Evolutionary conservation across 805 yeast species (phyloP).

Genomic region (Metschnikowia henanensis): DNA sequence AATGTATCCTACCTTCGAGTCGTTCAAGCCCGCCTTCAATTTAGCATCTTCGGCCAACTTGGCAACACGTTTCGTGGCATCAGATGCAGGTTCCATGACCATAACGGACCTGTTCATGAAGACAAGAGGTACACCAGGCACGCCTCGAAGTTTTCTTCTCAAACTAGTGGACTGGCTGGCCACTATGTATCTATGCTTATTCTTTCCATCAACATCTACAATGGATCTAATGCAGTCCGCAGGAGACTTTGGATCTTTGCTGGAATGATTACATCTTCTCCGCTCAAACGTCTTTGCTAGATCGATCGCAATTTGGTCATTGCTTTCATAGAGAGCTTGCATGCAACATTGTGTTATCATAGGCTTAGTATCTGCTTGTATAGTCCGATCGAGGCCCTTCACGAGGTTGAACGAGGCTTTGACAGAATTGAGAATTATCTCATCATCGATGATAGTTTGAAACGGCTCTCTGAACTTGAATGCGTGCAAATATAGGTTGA

Average conservation of each 20-base stretch:
- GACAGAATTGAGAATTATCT: constrained; percentile 63
- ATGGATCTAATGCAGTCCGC: constrained; percentile 74
- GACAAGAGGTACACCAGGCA: constrained; percentile 89
- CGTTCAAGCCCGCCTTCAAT: constrained; percentile 77
- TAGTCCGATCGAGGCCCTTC: constrained; percentile 77
- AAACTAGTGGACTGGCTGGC: constrained; percentile 79
- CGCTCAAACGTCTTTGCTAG: constrained; percentile 84
- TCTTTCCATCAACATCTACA: constrained; percentile 67
- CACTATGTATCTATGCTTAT: constrained; percentile 88
- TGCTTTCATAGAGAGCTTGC: constrained; percentile 73
- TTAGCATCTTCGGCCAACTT: constrained; percentile 61
- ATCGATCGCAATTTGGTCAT: constrained; percentile 74
- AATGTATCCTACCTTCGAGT: constrained; percentile 48
- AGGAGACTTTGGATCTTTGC: constrained; percentile 60
- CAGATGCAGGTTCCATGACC: constrained; percentile 93
- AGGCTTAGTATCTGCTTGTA: constrained; percentile 83
- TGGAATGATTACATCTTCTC: constrained; percentile 87
- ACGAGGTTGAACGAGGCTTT: constrained; percentile 72
- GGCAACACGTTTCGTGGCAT: constrained; percentile 50
- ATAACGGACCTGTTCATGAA: constrained; percentile 90
- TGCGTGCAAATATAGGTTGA: constrained; percentile 79
- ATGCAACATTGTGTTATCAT: constrained; percentile 96
- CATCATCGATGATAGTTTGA: constrained; percentile 86
- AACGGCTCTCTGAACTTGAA: constrained; percentile 94
- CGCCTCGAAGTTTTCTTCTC: constrained; percentile 63